These are phyloP conservation scores for Osmanthus fragrans DNA, from an alignment of 257 asterid species.

Conservation along the genomic window DNA sequence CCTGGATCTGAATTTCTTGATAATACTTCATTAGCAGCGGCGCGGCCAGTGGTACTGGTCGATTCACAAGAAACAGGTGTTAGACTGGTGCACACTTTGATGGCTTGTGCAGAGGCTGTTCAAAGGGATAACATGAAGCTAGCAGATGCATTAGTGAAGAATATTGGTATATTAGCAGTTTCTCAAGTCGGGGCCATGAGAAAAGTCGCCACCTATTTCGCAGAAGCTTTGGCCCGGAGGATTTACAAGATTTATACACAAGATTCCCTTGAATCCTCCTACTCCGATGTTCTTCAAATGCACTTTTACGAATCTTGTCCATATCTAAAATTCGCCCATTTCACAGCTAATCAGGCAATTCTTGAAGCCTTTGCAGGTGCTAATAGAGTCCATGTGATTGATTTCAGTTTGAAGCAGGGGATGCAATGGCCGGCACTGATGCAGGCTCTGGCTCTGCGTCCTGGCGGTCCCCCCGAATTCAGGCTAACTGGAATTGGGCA, in stretches of 20 bases:
- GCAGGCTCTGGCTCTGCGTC: constrained; percentile 69
- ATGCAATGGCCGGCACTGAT: constrained; percentile 87
- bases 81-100: constrained; percentile 67
- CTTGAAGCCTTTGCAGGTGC: constrained; percentile 65
- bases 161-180: constrained; percentile 65
- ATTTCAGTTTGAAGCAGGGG: constrained; percentile 75
- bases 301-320: constrained; percentile 86
- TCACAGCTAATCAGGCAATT: constrained; percentile 83
- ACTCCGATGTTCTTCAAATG: constrained; percentile 62
- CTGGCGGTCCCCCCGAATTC: constrained; percentile 77
- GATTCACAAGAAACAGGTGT: constrained; percentile 83
- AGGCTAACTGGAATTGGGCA: constrained; percentile 74
- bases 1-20: constrained; percentile 39
- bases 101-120: constrained; percentile 82
- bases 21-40: constrained; percentile 11
- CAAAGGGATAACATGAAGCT: constrained; percentile 55
- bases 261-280: constrained; percentile 56
- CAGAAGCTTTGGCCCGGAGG: constrained; percentile 62
- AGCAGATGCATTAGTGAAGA: constrained; percentile 67
- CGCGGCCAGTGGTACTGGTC: constrained; percentile 56
- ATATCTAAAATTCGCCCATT: constrained; percentile 73
- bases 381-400: constrained; percentile 62
- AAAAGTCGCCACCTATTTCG: constrained; percentile 78
- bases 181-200: constrained; percentile 82
- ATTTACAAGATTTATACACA: constrained; percentile 65